Base-by-base conservation (phyloP, 2,329 filamentous ascomycete genomes). In the Hypoxylon sp. region DNA sequence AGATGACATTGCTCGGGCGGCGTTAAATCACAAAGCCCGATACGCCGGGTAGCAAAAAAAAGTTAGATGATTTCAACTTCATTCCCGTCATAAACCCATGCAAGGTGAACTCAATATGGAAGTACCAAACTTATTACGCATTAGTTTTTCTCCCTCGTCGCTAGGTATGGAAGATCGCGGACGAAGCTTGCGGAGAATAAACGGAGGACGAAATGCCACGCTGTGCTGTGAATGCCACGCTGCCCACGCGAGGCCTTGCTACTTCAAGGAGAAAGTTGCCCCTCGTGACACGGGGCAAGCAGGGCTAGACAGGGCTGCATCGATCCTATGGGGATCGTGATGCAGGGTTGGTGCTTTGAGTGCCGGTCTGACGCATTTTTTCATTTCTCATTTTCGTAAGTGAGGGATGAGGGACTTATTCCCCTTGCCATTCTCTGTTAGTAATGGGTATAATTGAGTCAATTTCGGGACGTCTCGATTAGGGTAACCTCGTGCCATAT, bases 221-320 rank as follows among this genome's bases (percentile, higher is more conserved):
- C 21, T 55, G n/a, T n/a, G n/a, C n/a, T n/a, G n/a, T n/a, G 36
- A 14, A 55, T 25, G 10, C 49, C 30, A 52, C 30, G 49, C 45
- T 25, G 52, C 28, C 60, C 64, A 60, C 55, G 50, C 64, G 59
- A 46, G 53, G 30, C 36, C 30, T 53, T 53, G 58, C 58, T 53
- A 38, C 17, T 64, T 62, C 58, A 52, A 51, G 38, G 36, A 38
- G 36, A 52, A 14, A 56, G 5, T 14, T 4, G 11, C 49, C 50
- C 30, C 60, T 62, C 60, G 60, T 67, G 57, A 59, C 56, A 61
- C 51, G 34, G 60, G 50, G 55, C 45, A 36, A 41, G n/a, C 59
- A 64, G 63, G 63, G 67, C 67, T 69, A 61, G 57, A 67, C 67
- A 64, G 63, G 67, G 63, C 67, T 69, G 67, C 63, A 69, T 41